Percentiles rank a stretch among this genome's conserved stretches.
These are phyloP conservation scores for Fusarium musae DNA, from an alignment of 2,329 filamentous ascomycete species.

Conservation along the genomic window DNA sequence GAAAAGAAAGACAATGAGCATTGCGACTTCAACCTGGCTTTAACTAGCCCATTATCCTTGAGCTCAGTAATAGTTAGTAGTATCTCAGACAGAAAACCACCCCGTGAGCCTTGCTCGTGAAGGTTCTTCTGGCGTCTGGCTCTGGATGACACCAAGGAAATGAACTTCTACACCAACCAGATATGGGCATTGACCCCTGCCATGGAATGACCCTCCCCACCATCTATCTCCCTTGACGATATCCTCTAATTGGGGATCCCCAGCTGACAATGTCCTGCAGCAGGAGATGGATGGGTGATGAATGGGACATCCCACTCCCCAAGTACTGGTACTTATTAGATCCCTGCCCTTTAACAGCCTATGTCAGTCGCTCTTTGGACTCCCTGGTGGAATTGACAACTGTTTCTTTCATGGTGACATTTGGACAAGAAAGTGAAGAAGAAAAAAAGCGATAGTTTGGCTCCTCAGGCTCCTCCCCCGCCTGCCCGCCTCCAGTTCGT, in stretches of 20 bases:
- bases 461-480: constrained; percentile 16
- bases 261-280: constrained; percentile 39
- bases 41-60: background rate
- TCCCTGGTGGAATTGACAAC: background rate
- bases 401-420: background rate
- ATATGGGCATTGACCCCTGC: constrained; percentile 9
- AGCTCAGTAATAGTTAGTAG: background rate
- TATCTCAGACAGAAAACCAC: background rate
- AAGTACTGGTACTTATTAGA: constrained; percentile 24
- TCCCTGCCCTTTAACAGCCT: background rate
- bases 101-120: constrained; percentile 26
- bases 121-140: background rate
- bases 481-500: constrained; percentile 4
- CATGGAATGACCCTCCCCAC: constrained; percentile 10
- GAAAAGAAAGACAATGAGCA: background rate
- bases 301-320: constrained; percentile 2
- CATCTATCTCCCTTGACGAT: constrained; percentile 10
- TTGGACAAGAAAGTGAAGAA: background rate
- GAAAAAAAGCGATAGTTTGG: background rate
- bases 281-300: constrained; percentile 21
- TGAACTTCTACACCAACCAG: constrained; percentile 19
- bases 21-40: background rate
- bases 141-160: constrained; percentile 1
- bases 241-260: constrained; percentile 10
- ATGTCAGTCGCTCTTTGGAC: background rate